Conservation (phyloP, 2,329 filamentous ascomycete species). For the Ilyonectria robusta region DNA sequence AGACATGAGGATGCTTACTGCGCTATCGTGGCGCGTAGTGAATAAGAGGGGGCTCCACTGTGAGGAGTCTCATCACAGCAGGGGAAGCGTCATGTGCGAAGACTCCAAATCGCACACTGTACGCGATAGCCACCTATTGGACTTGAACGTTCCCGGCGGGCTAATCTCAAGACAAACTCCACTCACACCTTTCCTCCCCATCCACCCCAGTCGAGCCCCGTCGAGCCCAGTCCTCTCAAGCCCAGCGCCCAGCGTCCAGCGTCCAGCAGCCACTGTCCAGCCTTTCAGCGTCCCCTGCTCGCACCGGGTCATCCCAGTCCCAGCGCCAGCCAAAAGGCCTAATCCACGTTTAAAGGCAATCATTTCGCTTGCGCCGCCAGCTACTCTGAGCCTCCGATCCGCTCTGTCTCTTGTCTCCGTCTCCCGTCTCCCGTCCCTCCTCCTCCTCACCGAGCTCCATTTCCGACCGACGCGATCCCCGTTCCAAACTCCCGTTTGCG, state of each 20-base stretch:
- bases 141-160: conserved; percentile 47
- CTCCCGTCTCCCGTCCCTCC: conserved; percentile 43
- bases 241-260: conserved; percentile 31
- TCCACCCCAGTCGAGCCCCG: conserved; percentile 44
- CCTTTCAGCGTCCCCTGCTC: conserved; percentile 43
- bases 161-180: conserved; percentile 60
- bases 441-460: conserved; percentile 50
- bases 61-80: neutral
- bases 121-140: conserved; percentile 48
- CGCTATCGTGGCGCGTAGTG: conserved; percentile 33
- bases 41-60: neutral
- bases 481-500: conserved; percentile 41
- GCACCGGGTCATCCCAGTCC: conserved; percentile 49
- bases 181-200: conserved; percentile 56
- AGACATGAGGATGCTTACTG: conserved; percentile 37
- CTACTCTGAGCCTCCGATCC: conserved; percentile 63
- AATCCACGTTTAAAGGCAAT: conserved; percentile 62
- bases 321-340: conserved; percentile 52
- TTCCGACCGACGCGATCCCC: conserved; percentile 47
- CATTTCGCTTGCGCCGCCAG: conserved; percentile 67
- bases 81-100: conserved; percentile 17
- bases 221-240: conserved; percentile 26
- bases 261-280: conserved; percentile 35
- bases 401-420: conserved; percentile 48
- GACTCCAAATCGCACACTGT: neutral